These are phyloP conservation scores for Rhododendron vialii DNA, from an alignment of 148 eudicot species.

Conservation along the genomic window DNA sequence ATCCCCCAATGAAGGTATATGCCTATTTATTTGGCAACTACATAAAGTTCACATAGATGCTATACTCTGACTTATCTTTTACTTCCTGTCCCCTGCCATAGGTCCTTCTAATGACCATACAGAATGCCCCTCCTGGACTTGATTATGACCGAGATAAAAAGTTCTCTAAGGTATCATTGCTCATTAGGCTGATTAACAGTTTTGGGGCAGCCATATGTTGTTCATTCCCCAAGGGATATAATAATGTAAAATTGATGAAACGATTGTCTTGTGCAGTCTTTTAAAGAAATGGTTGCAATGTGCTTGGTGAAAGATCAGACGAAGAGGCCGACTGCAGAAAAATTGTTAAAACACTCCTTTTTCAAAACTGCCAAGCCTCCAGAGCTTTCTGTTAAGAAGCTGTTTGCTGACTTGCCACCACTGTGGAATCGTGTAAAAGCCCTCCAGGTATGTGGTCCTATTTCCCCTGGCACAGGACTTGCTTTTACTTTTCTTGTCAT, in stretches of 20 bases:
- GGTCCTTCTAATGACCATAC: constrained; percentile 97
- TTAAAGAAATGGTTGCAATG: constrained; percentile 98
- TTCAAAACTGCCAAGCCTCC: constrained; percentile 92
- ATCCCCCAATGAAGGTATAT: constrained; percentile 97
- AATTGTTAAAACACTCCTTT: constrained; percentile 86
- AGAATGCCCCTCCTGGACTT: constrained; percentile 98
- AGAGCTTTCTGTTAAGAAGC: constrained; percentile 77
- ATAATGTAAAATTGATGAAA: not conserved
- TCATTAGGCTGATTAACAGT: not conserved
- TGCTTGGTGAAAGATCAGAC: constrained; percentile 99
- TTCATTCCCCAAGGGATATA: not conserved
- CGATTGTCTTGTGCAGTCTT: constrained; percentile 52
- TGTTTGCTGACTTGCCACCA: constrained; percentile 84
- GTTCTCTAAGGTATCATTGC: constrained; percentile 74
- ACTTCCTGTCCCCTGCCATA: constrained; percentile 16
- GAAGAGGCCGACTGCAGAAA: constrained; percentile 92
- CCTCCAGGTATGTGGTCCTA: constrained; percentile 53
- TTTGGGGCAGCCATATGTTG: not conserved
- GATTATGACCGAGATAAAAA: constrained; percentile 96
- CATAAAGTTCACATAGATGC: not conserved
- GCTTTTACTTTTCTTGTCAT: constrained; percentile 7
- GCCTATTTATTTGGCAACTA: not conserved
- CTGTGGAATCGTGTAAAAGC: constrained; percentile 91
- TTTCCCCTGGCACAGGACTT: not conserved
- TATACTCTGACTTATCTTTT: not conserved